These are phyloP conservation scores for Lineolata rhizophorae DNA, from an alignment of 495 filamentous ascomycete species.

Conservation along the genomic window DNA sequence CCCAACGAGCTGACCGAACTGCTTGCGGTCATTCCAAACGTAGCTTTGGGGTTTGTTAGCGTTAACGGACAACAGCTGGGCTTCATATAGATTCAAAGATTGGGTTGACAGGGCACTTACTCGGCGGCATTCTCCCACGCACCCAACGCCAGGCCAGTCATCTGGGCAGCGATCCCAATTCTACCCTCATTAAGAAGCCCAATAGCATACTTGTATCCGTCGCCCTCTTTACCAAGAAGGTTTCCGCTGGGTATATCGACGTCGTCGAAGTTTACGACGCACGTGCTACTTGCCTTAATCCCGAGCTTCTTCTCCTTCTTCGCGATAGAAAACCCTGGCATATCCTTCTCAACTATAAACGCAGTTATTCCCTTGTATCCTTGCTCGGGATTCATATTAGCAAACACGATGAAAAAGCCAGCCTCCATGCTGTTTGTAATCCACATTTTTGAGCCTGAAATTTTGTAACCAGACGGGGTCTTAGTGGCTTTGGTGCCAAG, in stretches of 20 bases:
- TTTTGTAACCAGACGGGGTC: constrained; percentile 57
- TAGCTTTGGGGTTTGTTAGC: constrained; percentile 25
- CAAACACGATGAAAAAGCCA: constrained; percentile 92
- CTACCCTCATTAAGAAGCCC: constrained; percentile 89
- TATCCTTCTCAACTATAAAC: constrained; percentile 82
- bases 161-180: constrained; percentile 95
- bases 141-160: constrained; percentile 90
- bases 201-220: constrained; percentile 97
- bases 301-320: constrained; percentile 99
- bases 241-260: constrained; percentile 76
- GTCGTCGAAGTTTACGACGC: constrained; percentile 93
- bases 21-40: constrained; percentile 92
- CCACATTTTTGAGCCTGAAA: constrained; percentile 96
- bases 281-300: constrained; percentile 86
- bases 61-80: too few species aligned
- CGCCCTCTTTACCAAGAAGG: constrained; percentile 65
- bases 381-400: constrained; percentile 70
- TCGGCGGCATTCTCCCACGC: constrained; percentile 89
- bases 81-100: not conserved
- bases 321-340: constrained; percentile 76
- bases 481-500: constrained; percentile 68
- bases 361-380: constrained; percentile 93
- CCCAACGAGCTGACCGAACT: constrained; percentile 83
- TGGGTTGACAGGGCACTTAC: constrained; percentile 23
- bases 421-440: constrained; percentile 94